Conservation (phyloP, 495 filamentous ascomycete species). For the Trichoderma reesei region DNA sequence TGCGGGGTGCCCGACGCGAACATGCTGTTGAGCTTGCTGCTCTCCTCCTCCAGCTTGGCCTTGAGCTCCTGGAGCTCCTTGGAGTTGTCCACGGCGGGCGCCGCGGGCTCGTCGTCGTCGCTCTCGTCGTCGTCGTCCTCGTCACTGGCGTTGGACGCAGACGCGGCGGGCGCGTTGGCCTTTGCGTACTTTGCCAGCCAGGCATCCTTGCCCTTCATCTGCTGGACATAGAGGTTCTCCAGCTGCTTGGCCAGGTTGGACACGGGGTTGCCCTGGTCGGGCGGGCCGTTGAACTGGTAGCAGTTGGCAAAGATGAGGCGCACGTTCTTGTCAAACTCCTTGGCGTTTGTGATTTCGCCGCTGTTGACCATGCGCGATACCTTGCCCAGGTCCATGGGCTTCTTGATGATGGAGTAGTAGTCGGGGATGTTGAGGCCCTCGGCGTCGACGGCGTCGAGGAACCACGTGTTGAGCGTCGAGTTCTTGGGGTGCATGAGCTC, state of each 20-base stretch:
- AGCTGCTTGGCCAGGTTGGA: slow-evolving; percentile 58
- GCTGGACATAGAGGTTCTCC: slow-evolving; percentile 58
- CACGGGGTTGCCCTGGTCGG: slow-evolving; percentile 50
- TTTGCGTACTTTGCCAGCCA: slow-evolving; percentile 71
- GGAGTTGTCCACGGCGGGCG: neutral
- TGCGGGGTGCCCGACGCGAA: slow-evolving; percentile 62
- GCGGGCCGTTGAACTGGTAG: slow-evolving; percentile 73
- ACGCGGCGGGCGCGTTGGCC: slow-evolving; percentile 30
- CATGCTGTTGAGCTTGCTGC: slow-evolving; percentile 54
- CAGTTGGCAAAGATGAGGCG: slow-evolving; percentile 81
- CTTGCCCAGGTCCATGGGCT: slow-evolving; percentile 88
- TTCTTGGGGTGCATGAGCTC: slow-evolving; percentile 73
- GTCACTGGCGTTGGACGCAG: slow-evolving; percentile 23
- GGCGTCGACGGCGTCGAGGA: slow-evolving; percentile 78
- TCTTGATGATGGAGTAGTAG: slow-evolving; percentile 88
- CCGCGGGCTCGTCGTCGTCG: slow-evolving; percentile 19
- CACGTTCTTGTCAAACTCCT: slow-evolving; percentile 80
- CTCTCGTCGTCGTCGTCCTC: slow-evolving; percentile 35
- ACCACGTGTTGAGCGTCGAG: slow-evolving; percentile 51
- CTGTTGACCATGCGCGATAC: slow-evolving; percentile 62
- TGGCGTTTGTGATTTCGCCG: slow-evolving; percentile 72
- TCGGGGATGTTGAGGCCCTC: slow-evolving; percentile 89
- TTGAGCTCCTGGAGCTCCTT: slow-evolving; percentile 22
- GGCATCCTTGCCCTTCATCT: slow-evolving; percentile 62
- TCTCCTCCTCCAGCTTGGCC: slow-evolving; percentile 40